These are phyloP conservation scores for Fusarium fujikuroi DNA, from an alignment of 2,329 filamentous ascomycete genomes.

Conservation along the genomic window DNA sequence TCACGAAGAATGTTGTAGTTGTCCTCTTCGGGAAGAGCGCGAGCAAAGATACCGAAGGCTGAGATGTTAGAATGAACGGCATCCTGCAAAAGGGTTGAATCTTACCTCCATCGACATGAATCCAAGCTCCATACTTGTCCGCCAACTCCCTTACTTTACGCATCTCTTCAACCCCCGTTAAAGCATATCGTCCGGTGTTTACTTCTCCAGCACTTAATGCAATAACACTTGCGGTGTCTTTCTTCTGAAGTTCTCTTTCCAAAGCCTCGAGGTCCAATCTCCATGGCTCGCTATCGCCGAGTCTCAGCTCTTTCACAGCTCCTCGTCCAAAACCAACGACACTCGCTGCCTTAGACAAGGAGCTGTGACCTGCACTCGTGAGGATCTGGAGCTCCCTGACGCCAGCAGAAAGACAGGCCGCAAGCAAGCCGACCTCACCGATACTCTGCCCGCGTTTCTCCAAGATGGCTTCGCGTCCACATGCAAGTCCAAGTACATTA, in stretches of 20 bases:
- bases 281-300: constrained; percentile 68
- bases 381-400: constrained; percentile 78
- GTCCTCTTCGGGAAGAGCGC: constrained; percentile 66
- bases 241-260: constrained; percentile 65
- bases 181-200: constrained; percentile 85
- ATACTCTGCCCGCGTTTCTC: constrained; percentile 56
- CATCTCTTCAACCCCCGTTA: constrained; percentile 69
- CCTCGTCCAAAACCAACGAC: constrained; percentile 80
- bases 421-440: constrained; percentile 75
- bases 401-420: constrained; percentile 71
- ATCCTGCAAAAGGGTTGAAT: too few species aligned
- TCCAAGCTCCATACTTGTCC: constrained; percentile 80
- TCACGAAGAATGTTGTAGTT: constrained; percentile 66
- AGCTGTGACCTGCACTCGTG: constrained; percentile 86
- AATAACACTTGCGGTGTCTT: constrained; percentile 75
- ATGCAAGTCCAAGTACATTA: constrained; percentile 81
- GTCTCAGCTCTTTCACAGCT: constrained; percentile 70
- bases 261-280: constrained; percentile 74
- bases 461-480: constrained; percentile 72
- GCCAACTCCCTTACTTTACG: constrained; percentile 73
- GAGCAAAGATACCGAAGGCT: constrained; percentile 87
- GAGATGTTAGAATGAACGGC: not conserved
- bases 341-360: constrained; percentile 83
- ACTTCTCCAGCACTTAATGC: constrained; percentile 88
- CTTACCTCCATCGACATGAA: constrained; percentile 84